phyloP scores from a whole-genome alignment of 2,329 filamentous ascomycete genomes.

The Zymoseptoria brevis region DNA sequence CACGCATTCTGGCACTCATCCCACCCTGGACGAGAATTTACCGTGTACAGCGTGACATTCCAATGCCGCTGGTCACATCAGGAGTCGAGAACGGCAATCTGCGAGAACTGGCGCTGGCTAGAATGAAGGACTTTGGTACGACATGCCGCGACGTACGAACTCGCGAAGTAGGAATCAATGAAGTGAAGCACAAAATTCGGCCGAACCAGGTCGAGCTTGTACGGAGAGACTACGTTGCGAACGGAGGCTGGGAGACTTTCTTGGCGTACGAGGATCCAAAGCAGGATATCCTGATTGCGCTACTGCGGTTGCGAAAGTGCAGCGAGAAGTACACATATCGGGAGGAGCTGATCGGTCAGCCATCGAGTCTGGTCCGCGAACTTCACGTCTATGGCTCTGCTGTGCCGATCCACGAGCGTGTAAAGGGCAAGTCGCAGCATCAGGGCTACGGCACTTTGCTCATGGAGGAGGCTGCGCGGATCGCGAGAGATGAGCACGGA shows the following conservation, averaged over 20 bases:
- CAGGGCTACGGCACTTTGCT: slow-evolving; percentile 91
- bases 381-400: slow-evolving; percentile 95
- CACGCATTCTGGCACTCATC: slow-evolving; percentile 87
- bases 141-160: slow-evolving; percentile 94
- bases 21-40: slow-evolving; percentile 98
- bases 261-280: slow-evolving; percentile 96
- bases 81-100: slow-evolving; percentile 97
- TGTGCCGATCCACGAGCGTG: slow-evolving; percentile 91
- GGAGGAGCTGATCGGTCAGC: slow-evolving; percentile 74
- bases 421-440: slow-evolving; percentile 96
- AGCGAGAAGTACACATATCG: slow-evolving; percentile 87
- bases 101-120: slow-evolving; percentile 82
- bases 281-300: slow-evolving; percentile 91
- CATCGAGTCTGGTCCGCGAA: slow-evolving; percentile 85
- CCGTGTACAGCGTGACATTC: slow-evolving; percentile 94
- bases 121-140: slow-evolving; percentile 99
- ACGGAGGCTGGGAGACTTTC: slow-evolving; percentile 98
- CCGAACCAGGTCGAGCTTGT: slow-evolving; percentile 95
- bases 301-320: slow-evolving; percentile 84
- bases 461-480: slow-evolving; percentile 97
- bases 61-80: slow-evolving; percentile 98
- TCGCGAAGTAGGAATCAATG: slow-evolving; percentile 94
- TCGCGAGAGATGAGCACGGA: slow-evolving; percentile 87
- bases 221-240: slow-evolving; percentile 85
- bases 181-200: slow-evolving; percentile 97